Evolutionary conservation across 2,329 filamentous ascomycete species (phyloP), one percentile per base, ranked within the genome.

Genomic region (Fusarium avenaceum): DNA sequence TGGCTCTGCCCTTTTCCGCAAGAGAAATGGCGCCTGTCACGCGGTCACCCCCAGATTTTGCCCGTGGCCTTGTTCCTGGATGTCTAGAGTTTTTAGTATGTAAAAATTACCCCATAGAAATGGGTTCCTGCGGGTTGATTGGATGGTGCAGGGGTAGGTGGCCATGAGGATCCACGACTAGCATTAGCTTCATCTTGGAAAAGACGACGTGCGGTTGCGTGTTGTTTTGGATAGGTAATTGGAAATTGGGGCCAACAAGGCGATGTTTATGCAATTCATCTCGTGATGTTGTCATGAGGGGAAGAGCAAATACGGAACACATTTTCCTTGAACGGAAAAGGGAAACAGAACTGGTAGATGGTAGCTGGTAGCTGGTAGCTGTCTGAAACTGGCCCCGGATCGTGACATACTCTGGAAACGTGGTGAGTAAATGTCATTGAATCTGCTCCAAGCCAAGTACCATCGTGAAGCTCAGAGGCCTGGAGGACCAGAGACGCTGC

Each of bases 61-160:
- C 35, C 48, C 42, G 49, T 30, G 28, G 28, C 55, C 63, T 56
- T 42, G 72, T 73, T 73, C 72, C 72, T 74, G 72, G 69, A 65
- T 66, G n/a, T 54, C 48, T 35, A 52, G 65, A 72, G 72, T 74
- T 74, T 74, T 51, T 69, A 52, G 62, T 74, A 74, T 73, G 72
- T 74, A 74, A 74, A 50, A 57, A 47, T 74, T 74, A 74, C 72
- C 72, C 72, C 72, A 74, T 74, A 61, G 69, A 74, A 74, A 74
- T 38, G 50, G 28, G 40, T 24, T 10, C n/a, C 26, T 22, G 7
- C 33, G 24, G 13, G 4, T 1, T 24, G 14, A 70, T 70, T 70
- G 67, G 67, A 1, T 46, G 22, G 22, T 26, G 57, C 67, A 70
- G 38, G 65, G 65, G 24, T 30, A 5, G 30, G 13, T 30, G 7